phyloP scores from a whole-genome alignment of 208 protist genomes.

The Leishmania tropica region DNA sequence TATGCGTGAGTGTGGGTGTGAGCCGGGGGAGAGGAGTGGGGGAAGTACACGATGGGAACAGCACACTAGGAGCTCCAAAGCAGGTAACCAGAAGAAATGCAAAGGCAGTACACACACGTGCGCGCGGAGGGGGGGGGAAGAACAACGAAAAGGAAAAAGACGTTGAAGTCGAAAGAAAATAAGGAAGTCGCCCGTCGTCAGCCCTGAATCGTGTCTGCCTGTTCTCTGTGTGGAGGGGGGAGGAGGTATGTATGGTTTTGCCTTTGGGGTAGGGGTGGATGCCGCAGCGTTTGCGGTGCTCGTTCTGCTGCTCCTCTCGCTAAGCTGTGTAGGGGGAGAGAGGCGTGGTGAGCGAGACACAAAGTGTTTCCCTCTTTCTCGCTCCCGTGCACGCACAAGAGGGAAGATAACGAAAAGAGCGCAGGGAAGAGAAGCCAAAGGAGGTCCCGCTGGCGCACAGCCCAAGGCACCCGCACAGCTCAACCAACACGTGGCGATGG shows the following conservation, averaged over 20 bases:
- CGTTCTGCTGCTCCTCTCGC: not conserved
- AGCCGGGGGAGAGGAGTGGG: not conserved
- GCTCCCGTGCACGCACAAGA: not conserved
- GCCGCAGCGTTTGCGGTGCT: not conserved
- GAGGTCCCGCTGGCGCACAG: not conserved
- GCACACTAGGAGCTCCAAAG: not conserved
- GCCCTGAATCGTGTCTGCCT: not conserved
- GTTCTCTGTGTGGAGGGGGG: not conserved
- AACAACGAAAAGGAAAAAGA: not conserved
- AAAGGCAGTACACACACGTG: not conserved
- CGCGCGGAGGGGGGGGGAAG: not conserved
- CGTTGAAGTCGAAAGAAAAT: not conserved
- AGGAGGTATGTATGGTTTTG: not conserved
- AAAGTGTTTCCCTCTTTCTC: not conserved
- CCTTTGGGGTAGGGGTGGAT: not conserved
- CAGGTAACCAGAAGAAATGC: not conserved
- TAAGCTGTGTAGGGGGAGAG: not conserved
- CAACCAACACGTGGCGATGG: no score
- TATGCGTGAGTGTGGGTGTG: conserved; percentile 6
- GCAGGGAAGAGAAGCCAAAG: not conserved
- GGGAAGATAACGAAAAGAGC: not conserved
- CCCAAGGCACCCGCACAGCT: not conserved
- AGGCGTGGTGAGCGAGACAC: not conserved
- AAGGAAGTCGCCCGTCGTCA: not conserved
- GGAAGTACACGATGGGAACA: not conserved